phyloP scores from a whole-genome alignment of 1,284 basidiomycete genomes.

The Cryptococcus deneoformans region DNA sequence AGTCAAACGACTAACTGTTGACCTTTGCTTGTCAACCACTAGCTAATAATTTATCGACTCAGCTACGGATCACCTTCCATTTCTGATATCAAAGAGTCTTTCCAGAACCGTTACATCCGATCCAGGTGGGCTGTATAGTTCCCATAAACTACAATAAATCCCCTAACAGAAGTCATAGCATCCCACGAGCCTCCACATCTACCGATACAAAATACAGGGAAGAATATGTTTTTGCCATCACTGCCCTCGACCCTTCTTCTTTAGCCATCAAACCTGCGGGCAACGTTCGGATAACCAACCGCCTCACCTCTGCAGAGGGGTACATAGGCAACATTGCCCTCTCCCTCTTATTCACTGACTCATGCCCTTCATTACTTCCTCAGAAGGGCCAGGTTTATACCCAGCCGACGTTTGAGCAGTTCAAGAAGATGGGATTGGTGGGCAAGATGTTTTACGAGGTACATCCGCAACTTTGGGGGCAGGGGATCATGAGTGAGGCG shows the following conservation, averaged over 20 bases:
- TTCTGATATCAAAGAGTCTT: slow-evolving; percentile 32
- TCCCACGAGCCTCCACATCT: slow-evolving; percentile 12
- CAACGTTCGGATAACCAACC: slow-evolving; percentile 23
- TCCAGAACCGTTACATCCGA: slow-evolving; percentile 36
- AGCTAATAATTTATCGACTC: neutral
- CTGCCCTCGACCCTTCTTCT: slow-evolving; percentile 26
- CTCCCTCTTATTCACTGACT: slow-evolving; percentile 10
- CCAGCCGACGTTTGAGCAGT: slow-evolving; percentile 26
- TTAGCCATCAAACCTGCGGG: slow-evolving; percentile 21
- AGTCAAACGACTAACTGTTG: slow-evolving; percentile 1
- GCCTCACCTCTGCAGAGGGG: slow-evolving; percentile 32
- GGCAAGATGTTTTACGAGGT: slow-evolving; percentile 46
- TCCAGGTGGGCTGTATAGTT: slow-evolving; percentile 14
- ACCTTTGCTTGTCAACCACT: neutral
- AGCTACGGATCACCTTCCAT: slow-evolving; percentile 37
- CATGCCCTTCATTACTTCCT: slow-evolving; percentile 12
- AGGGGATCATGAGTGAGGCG: slow-evolving; percentile 43
- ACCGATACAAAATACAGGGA: slow-evolving; percentile 13
- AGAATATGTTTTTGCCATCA: slow-evolving; percentile 45
- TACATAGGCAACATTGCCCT: slow-evolving; percentile 46
- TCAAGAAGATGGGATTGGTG: slow-evolving; percentile 12
- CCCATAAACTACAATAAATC: neutral
- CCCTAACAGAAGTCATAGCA: slow-evolving; percentile 2
- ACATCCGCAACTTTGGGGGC: slow-evolving; percentile 47
- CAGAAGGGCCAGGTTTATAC: slow-evolving; percentile 18